Percentiles rank a stretch among this genome's conserved stretches.
Conservation (phyloP, 2,329 filamentous ascomycete species). For the Aspergillus sp. region DNA sequence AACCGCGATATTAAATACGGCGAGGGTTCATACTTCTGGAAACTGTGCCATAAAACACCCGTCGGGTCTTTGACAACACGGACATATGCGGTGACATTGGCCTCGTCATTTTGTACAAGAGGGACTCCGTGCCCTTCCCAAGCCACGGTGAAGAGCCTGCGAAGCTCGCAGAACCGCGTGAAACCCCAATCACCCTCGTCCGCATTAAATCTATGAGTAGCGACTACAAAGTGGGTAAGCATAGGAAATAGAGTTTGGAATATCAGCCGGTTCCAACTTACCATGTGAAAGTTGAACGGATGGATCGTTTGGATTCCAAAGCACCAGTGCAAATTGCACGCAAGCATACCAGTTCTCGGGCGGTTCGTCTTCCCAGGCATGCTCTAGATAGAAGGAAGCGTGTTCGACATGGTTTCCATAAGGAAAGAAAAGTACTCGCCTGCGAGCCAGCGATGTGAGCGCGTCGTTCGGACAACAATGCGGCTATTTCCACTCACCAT, state of each 20-base stretch:
- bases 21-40: slow-evolving; percentile 39
- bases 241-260: not conserved
- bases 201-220: slow-evolving; percentile 93
- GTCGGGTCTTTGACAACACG: slow-evolving; percentile 51
- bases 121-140: slow-evolving; percentile 70
- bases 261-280: slow-evolving; percentile 32
- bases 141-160: slow-evolving; percentile 75
- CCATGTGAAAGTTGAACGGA: slow-evolving; percentile 73
- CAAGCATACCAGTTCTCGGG: slow-evolving; percentile 96
- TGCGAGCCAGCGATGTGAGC: slow-evolving; percentile 41
- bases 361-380: slow-evolving; percentile 75
- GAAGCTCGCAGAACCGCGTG: slow-evolving; percentile 88
- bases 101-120: slow-evolving; percentile 49
- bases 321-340: slow-evolving; percentile 88
- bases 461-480: not conserved
- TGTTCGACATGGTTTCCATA: slow-evolving; percentile 92
- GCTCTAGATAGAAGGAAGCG: slow-evolving; percentile 93
- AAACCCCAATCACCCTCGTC: slow-evolving; percentile 99
- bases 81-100: slow-evolving; percentile 49
- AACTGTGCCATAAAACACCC: slow-evolving; percentile 50
- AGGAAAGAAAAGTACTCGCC: slow-evolving; percentile 93
- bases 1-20: not conserved
- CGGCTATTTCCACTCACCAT: slow-evolving; percentile 60
- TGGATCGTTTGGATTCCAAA: slow-evolving; percentile 95
- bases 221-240: slow-evolving; percentile 46